These are phyloP conservation scores for Gossypium raimondii DNA, from an alignment of 345 rosid species.

Conservation along the genomic window DNA sequence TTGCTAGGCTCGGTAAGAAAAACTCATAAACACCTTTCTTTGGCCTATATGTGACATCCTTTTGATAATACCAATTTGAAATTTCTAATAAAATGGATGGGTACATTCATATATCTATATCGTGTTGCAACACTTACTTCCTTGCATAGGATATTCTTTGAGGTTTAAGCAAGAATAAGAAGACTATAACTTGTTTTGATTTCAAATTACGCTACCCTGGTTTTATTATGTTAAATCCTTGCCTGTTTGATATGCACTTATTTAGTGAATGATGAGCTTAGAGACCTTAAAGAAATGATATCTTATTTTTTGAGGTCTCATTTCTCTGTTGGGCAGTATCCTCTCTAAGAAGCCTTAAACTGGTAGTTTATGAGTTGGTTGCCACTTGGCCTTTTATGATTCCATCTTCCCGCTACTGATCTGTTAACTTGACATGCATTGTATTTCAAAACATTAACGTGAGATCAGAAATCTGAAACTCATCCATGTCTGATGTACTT, in stretches of 20 bases:
- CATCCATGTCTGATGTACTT: not conserved
- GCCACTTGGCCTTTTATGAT: not conserved
- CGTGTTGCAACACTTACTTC: not conserved
- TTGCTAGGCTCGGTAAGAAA: not conserved
- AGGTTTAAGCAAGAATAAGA: not conserved
- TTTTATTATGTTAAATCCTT: not conserved
- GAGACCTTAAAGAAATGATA: not conserved
- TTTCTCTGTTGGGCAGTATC: not conserved
- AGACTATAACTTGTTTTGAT: not conserved
- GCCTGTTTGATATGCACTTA: not conserved
- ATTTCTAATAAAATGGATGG: not conserved
- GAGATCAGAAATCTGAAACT: not conserved
- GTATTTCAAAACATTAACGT: not conserved
- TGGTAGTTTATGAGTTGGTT: not conserved
- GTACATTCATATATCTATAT: not conserved
- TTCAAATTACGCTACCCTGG: not conserved
- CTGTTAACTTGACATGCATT: not conserved
- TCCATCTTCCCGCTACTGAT: not conserved
- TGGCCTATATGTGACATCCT: not conserved
- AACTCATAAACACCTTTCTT: not conserved
- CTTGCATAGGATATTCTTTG: not conserved
- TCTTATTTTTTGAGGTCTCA: not conserved
- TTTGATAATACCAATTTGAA: not conserved
- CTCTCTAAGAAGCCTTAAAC: not conserved
- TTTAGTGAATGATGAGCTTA: not conserved